Base-by-base conservation (phyloP, 176 grass and related monocot species). In the Oryza coarctata region DNA sequence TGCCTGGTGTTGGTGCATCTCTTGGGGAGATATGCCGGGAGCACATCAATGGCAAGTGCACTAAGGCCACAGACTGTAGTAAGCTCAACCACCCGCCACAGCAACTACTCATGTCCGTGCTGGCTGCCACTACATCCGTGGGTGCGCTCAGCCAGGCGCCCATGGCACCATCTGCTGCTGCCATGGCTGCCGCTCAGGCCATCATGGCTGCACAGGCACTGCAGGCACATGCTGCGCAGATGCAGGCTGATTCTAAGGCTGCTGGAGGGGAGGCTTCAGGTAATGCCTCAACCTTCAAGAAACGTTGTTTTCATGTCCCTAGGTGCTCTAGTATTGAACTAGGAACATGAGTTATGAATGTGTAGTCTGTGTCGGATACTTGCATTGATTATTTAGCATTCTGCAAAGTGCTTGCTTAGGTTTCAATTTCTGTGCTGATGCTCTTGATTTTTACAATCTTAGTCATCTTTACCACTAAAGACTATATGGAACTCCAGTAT, bases 101-200 rank as follows among this genome's bases (percentile, higher is more conserved):
- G 60, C 88, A 91, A 82, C 83, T 95, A 40, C 70, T 99, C 38
- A 94, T 95, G 96, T 86, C 87, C 7, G 83, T 87, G 1, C 38
- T 99, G 78, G 91, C 92, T 14, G 84, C 92, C 14, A 89, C 89
- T 0, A 90, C 90, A 0, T 91, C 93, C 18, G 79, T 94, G 20
- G 87, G 89, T 11, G 82, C 93, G 3, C 86, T 99, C 41, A 89
- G 89, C 58, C 87, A 88, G 23, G 87, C 80, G 0, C 93, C 91
- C 61, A 86, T 99, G 91, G 93, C 91, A 6, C 93, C 96, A 35
- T 99, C 96, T 0, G 96, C 96, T 1, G 96, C 93, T 32, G 96
- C 96, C 60, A 99, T 95, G 96, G 93, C 96, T 33, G 93, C 93
- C 7, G 96, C 96, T 33, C 96, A 99, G 85, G 96, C 96, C 39